Conservation (phyloP, 768 basidiomycete genomes). For the Strobilomyces confusus region DNA sequence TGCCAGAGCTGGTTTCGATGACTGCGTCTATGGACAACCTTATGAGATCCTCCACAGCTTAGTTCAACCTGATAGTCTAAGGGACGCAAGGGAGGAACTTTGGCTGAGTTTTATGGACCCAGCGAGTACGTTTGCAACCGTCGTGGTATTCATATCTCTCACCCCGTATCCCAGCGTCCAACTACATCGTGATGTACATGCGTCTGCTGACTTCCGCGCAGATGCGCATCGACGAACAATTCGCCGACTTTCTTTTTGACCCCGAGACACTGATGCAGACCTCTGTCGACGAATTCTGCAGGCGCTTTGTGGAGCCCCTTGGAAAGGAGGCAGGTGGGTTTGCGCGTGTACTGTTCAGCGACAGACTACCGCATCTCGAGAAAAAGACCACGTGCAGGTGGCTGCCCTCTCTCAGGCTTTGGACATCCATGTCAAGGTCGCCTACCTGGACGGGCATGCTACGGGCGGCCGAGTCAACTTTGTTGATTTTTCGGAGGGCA, state of each 20-base stretch:
- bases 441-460: conserved; percentile 73
- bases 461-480: conserved; percentile 55
- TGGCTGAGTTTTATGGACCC: conserved; percentile 47
- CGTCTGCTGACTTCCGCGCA: conserved; percentile 81
- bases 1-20: conserved; percentile 57
- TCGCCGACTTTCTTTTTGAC: conserved; percentile 70
- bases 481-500: conserved; percentile 55
- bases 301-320: conserved; percentile 68
- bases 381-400: conserved; percentile 76
- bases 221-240: conserved; percentile 57
- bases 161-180: conserved; percentile 44
- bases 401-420: conserved; percentile 70
- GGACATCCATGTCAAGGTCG: conserved; percentile 62
- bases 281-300: conserved; percentile 64
- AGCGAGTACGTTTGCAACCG: conserved; percentile 36
- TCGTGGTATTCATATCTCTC: background rate
- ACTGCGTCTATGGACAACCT: conserved; percentile 70
- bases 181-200: conserved; percentile 75
- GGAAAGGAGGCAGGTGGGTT: conserved; percentile 70
- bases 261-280: conserved; percentile 64
- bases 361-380: background rate
- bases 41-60: conserved; percentile 58
- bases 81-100: conserved; percentile 31
- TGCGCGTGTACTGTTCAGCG: background rate
- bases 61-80: conserved; percentile 36